These are phyloP conservation scores for Backusella psychrophila DNA, from an alignment of 192 early-diverging fungal genomes.

Conservation along the genomic window DNA sequence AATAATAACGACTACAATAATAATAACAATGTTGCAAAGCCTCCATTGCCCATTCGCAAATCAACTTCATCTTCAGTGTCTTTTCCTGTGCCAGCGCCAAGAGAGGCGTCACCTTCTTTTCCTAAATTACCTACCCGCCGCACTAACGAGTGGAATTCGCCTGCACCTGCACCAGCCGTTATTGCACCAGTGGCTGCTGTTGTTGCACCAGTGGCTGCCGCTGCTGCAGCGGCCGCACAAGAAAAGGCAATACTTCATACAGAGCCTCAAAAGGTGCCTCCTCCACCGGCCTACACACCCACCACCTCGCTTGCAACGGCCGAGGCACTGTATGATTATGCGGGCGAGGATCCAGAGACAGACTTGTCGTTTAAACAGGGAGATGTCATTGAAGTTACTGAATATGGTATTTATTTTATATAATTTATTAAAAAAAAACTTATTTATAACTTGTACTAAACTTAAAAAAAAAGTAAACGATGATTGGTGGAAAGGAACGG, in stretches of 20 bases:
- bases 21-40: background rate
- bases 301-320: slow-evolving; percentile 26
- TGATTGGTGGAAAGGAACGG: slow-evolving; percentile 36
- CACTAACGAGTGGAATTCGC: slow-evolving; percentile 10
- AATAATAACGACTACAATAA: background rate
- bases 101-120: background rate
- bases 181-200: background rate
- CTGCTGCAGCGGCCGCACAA: background rate
- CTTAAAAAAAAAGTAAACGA: slow-evolving; percentile 28
- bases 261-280: background rate
- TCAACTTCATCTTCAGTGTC: background rate
- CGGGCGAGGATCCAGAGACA: slow-evolving; percentile 48
- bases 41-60: slow-evolving; percentile 29
- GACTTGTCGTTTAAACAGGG: slow-evolving; percentile 66
- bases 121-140: slow-evolving; percentile 23
- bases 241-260: background rate
- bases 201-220: background rate
- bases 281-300: slow-evolving; percentile 20
- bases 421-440: too few relatives aligned
- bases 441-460: background rate
- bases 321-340: slow-evolving; percentile 63
- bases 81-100: background rate
- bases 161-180: background rate
- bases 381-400: slow-evolving; percentile 54
- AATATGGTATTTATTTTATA: slow-evolving; percentile 27